A percentile compares a stretch with the other conserved stretches of the same genome.
phyloP scores from a whole-genome alignment of 2,329 filamentous ascomycete species.

The Zalaria obscura region DNA sequence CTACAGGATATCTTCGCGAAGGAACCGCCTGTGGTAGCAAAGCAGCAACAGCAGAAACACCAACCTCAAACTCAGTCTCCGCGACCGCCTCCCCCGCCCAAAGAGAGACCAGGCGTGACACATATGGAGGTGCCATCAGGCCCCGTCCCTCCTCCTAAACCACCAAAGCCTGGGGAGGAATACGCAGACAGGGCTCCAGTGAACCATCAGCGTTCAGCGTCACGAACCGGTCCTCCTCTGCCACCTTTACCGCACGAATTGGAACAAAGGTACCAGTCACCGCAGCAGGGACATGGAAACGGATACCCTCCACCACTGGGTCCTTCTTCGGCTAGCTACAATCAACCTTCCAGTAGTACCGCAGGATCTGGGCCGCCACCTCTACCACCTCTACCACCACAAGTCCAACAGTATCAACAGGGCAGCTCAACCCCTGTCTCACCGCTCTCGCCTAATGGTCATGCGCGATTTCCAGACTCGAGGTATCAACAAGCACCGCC shows the following conservation, averaged over 20 bases:
- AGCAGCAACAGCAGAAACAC: slow-evolving; percentile 27
- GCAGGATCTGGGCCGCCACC: slow-evolving; percentile 15
- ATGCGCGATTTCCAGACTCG: slow-evolving; percentile 3
- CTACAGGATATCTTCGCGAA: slow-evolving; percentile 82
- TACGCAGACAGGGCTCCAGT: slow-evolving; percentile 6
- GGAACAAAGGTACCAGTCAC: slow-evolving; percentile 5
- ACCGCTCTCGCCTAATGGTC: slow-evolving; percentile 3
- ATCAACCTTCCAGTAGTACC: slow-evolving; percentile 11
- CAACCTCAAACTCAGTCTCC: slow-evolving; percentile 60
- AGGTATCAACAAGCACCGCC: slow-evolving; percentile 9
- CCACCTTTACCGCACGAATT: slow-evolving; percentile 18
- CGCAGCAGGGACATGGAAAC: slow-evolving; percentile 8
- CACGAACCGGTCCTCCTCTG: slow-evolving; percentile 17
- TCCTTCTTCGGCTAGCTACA: slow-evolving; percentile 1
- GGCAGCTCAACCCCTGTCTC: slow-evolving; percentile 2
- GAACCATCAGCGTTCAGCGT: not conserved
- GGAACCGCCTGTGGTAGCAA: slow-evolving; percentile 79
- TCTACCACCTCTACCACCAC: slow-evolving; percentile 17
- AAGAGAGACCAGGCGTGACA: slow-evolving; percentile 16
- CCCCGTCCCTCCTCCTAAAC: slow-evolving; percentile 29
- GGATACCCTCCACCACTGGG: slow-evolving; percentile 9
- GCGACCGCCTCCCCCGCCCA: slow-evolving; percentile 26
- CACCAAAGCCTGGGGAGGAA: slow-evolving; percentile 38
- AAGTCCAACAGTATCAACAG: slow-evolving; percentile 6
- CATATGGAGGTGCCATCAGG: slow-evolving; percentile 7